Base-by-base conservation (phyloP, 345 rosid species). In the Brassica rapa region DNA sequence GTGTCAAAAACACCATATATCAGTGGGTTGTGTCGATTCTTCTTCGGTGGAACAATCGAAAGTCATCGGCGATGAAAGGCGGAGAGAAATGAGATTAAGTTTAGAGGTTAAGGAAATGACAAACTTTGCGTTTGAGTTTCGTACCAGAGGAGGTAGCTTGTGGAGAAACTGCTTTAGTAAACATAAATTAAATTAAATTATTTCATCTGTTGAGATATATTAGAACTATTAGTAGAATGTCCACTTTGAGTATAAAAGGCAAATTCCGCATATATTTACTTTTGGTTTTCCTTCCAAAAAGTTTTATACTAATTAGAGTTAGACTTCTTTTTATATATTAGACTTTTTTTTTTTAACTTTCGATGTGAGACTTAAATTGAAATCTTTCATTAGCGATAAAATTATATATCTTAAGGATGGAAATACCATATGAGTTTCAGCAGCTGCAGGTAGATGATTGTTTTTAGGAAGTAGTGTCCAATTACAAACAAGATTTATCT, bases 31-130 rank as follows among this genome's bases (percentile, higher is more conserved):
- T 33, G 37, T 33, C 37, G 1, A 33, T 33, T 33, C 37, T 33
- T 33, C 37, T 33, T 37, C 25, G 12, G 27, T 0, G 25, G 21
- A 55, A 16, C 11, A 55, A 35, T 63, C 43, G 67, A 70, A n/a
- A 30, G 83, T 77, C 39, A 76, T 7, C 14, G 70, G 69, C 15
- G 37, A 41, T 24, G 68, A 68, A 56, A 73, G 56, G 62, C 76
- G 76, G 72, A 64, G 71, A 43, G 16, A 53, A 6, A 66, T 23
- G 56, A 32, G 37, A 70, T 62, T 53, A 32, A 77, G 72, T 84
- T 21, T 68, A 0, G 55, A 60, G 24, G 12, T 7, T 7, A 51
- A 60, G 60, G 72, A 63, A 72, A 23, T 15, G 74, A 68, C 49
- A 37, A 77, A 16, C 64, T 19, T 66, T 15, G 8, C 53, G 55